Conservation (phyloP, 2,329 filamentous ascomycete genomes). For the Aureobasidium sp. region DNA sequence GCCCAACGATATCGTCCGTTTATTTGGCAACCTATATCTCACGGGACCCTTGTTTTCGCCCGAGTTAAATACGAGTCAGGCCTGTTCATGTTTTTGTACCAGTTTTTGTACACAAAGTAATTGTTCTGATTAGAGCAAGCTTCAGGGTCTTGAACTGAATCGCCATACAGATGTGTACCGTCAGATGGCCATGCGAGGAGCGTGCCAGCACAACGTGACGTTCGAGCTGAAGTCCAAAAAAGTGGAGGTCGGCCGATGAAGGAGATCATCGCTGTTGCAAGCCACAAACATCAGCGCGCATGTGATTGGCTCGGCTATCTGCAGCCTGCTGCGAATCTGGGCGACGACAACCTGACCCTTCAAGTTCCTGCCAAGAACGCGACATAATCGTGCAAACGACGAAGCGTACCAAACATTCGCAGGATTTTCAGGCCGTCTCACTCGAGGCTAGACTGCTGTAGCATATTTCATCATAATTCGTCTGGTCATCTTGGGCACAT, state of each 20-base stretch:
- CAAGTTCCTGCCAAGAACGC: background rate
- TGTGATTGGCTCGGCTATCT: constrained; percentile 15
- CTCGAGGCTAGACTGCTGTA: background rate
- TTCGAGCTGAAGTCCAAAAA: constrained; percentile 13
- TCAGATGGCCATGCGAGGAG: background rate
- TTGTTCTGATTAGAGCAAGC: background rate
- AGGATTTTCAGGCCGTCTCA: background rate
- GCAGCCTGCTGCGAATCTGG: constrained; percentile 6
- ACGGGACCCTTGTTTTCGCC: background rate
- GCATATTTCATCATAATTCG: background rate
- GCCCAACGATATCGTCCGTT: background rate
- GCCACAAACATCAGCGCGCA: constrained; percentile 13
- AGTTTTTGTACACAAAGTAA: background rate
- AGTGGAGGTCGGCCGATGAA: constrained; percentile 5
- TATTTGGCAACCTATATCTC: background rate
- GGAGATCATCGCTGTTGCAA: constrained; percentile 1
- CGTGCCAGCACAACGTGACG: constrained; percentile 6
- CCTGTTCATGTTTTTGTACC: background rate
- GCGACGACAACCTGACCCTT: constrained; percentile 14
- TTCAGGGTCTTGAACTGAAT: background rate
- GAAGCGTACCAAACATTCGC: background rate
- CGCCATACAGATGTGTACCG: background rate
- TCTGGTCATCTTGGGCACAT: background rate
- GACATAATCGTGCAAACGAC: constrained; percentile 10
- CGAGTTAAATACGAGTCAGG: background rate